These are phyloP conservation scores for Colletotrichum viniferum DNA, from an alignment of 2,329 filamentous ascomycete genomes.

Conservation along the genomic window DNA sequence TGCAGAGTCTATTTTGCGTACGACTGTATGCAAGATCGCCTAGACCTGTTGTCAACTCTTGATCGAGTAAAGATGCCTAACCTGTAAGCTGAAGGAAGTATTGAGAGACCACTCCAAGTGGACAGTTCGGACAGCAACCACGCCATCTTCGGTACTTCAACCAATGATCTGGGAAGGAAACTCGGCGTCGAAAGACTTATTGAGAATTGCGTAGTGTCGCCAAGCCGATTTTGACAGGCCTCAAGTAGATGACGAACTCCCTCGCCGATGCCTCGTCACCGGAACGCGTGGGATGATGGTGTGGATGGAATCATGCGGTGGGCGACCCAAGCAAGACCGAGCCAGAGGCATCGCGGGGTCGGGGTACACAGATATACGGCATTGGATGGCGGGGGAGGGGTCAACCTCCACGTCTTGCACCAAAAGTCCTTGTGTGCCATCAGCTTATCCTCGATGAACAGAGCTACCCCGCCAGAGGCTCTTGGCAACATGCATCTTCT, in stretches of 20 bases:
- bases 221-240: not conserved
- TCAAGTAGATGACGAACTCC: not conserved
- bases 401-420: not conserved
- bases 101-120: not conserved
- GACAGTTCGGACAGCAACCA: not conserved
- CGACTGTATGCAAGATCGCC: not conserved
- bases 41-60: not conserved
- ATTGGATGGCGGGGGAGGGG: not conserved
- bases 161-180: not conserved
- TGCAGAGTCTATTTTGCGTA: not conserved
- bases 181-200: not conserved
- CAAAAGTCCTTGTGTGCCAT: not conserved
- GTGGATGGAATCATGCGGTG: not conserved
- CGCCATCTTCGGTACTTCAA: not conserved
- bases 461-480: not conserved
- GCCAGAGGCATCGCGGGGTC: not conserved
- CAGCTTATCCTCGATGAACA: not conserved
- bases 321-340: not conserved
- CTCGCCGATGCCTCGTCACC: not conserved
- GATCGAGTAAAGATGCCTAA: not conserved
- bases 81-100: not conserved
- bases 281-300: not conserved
- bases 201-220: not conserved
- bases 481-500: constrained; percentile 3
- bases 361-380: not conserved